Evolutionary conservation across 345 rosid species (phyloP), one percentile per base, ranked within the genome.

Genomic region (Linum lewisii): DNA sequence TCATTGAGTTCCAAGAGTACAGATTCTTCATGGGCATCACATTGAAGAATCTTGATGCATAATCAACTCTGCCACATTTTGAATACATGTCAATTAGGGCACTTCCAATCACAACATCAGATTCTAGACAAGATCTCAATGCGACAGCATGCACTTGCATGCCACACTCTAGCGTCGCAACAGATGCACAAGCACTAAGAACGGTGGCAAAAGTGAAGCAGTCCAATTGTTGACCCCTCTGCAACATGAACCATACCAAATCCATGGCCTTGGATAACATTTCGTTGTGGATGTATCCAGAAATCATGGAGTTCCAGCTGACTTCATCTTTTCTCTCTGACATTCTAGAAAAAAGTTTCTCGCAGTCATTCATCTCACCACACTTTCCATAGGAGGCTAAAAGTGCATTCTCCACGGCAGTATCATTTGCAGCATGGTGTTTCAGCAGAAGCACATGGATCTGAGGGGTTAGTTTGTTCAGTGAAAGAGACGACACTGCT

Each of bases 1-100:
- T 84, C 97, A 90, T 83, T 21, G 96, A 90, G 73, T 88, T 91
- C 98, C 98, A 91, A 1, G 98, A 85, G 73, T 88, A 91, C n/a
- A 80, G 75, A 69, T 88, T 91, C 76, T 79, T 91, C 26, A 63
- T 51, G 3, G 82, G 88, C 98, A 87, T 91, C 59, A 61, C 55
- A 51, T 75, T 51, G 60, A 91, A 91, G 69, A 86, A 82, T 47
- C 82, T 79, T 29, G 82, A 84, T 45, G 98, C 98, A 67, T 91
- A 88, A 67, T 87, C 92, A 71, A 84, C 70, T 77, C 95, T 84
- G 49, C 98, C 96, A 69, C 98, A 86, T 71, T 88, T 91, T n/a
- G 98, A 73, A 64, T 91, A 91, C 98, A 91, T 91, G 69, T 91
- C 98, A 26, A 91, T 73, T 58, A 88, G 73, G 20, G 96, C 96